Evolutionary conservation across 2,329 filamentous ascomycete species (phyloP), one percentile per base, ranked within the genome.

Genomic region (Torrubiella hemipterigena): DNA sequence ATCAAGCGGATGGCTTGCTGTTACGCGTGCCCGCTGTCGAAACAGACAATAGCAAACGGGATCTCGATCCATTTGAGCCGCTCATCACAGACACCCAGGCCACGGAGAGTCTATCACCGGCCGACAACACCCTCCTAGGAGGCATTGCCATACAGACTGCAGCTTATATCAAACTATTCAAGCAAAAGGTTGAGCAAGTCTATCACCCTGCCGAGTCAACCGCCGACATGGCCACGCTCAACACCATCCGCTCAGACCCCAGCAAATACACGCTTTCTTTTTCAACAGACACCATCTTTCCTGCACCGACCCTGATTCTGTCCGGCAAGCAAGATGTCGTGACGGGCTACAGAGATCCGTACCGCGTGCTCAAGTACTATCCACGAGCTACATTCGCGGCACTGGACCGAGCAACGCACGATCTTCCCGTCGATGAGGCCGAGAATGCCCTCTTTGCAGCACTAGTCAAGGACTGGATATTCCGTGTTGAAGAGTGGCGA

Each of bases 21-120:
- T 29, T 38, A 8, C 34, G 36, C 3, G 36, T 38, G 15, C 36
- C 36, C n/a, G 30, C 36, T 27, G 33, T 38, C 17, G 36, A 38
- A 29, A 33, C 36, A 14, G 18, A 26, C 2, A 29, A 33, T 14
- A 24, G 17, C 30, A 38, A 16, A 10, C 36, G 36, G 0, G 31
- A 38, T 27, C 13, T 38, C 6, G 36, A 38, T 29, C 5, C 30
- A 15, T 25, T 34, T 15, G 26, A 5, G 1, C 33, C 36, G 5
- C 27, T 38, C 17, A 31, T 38, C 7, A 28, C 16, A 27, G 27
- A 36, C 18, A 27, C 22, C 15, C 13, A 29, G n/a, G n/a, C 36
- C 28, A 33, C 36, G 30, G 10, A 27, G 21, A 27, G 12, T 18
- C 7, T 31, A 8, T 32, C 36, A 6, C 24, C 15, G 4, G 19